These are phyloP conservation scores for Trichoderma endophyticum DNA, from an alignment of 2,329 filamentous ascomycete genomes.

Conservation along the genomic window DNA sequence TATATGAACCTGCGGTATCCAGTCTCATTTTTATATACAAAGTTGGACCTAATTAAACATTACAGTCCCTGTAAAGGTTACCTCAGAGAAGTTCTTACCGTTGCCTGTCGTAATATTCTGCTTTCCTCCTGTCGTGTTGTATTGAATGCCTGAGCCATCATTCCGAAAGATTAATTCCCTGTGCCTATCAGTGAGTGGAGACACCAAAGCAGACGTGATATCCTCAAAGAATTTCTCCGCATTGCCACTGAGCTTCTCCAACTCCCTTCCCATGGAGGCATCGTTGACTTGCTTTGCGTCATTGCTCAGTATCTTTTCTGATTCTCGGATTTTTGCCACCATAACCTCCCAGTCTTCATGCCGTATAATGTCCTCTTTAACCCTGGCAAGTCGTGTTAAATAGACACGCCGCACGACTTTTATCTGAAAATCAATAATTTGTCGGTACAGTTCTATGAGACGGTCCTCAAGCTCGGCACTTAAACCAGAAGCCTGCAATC, in stretches of 20 bases:
- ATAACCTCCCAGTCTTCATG: neutral
- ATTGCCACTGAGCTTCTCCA: neutral
- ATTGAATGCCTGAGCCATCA: neutral
- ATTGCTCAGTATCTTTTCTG: neutral
- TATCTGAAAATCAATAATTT: neutral
- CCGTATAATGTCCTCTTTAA: fast-evolving
- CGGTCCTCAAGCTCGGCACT: neutral
- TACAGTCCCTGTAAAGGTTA: neutral
- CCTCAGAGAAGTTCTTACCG: neutral
- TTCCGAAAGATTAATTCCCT: neutral
- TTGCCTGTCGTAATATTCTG: neutral
- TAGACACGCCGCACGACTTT: neutral
- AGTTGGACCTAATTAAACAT: neutral
- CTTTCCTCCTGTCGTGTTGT: neutral
- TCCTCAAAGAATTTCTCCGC: neutral
- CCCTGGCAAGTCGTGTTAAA: neutral
- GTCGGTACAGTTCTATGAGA: neutral
- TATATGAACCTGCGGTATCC: neutral
- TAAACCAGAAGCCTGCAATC: neutral
- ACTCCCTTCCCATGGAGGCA: neutral
- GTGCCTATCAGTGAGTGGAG: neutral
- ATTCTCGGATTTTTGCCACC: neutral
- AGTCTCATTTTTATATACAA: neutral
- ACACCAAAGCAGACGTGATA: neutral
- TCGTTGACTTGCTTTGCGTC: neutral